Evolutionary conservation across 2,329 filamentous ascomycete genomes (phyloP), one percentile per base, ranked within the genome.

Genomic region (Phoma sp.): DNA sequence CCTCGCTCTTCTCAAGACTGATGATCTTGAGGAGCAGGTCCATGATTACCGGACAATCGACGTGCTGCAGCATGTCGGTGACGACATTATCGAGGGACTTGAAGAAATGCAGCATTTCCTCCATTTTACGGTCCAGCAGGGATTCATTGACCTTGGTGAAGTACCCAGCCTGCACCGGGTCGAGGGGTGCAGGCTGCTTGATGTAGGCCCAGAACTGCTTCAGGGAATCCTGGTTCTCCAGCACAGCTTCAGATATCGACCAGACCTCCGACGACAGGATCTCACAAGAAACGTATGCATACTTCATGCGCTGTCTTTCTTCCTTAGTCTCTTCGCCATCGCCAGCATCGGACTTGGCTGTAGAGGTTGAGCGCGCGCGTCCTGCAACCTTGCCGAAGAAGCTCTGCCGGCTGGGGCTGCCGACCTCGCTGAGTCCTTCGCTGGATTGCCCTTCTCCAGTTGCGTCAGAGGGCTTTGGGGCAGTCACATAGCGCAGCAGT

Each of bases 141-240:
- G 91, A 90, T 78, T 99, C 95, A 75, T 98, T 98, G 70, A 99
- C 93, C 73, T 98, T 99, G 50, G 93, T 97, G 73, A 99, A 99
- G 74, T 99, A 99, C 69, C 93, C 93, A 14, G 95, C 93, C 77
- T 98, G 93, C 5, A 97, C 83, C 33, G 93, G 90, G 73, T 98
- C 93, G 50, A 99, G 83, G 2, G 93, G 91, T 9, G 91, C 84
- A n/a, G 90, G 85, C 50, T 88, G 85, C 71, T 89, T 89, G 65
- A 99, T 78, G 74, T 97, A 99, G 42, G 86, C 81, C 95, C 95
- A 99, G 75, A 99, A 98, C 62, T 89, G 85, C 67, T 86, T 86
- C 64, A 99, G 78, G 57, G 92, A 83, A 39, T 86, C 80, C 50
- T 88, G 87, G 73, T 93, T 93, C 69, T 96, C 89, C 80, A 97